Percentiles rank a stretch among this genome's conserved stretches.
Evolutionary conservation across 441 rosid genomes (phyloP).

Genomic region (Breynia disticha): DNA sequence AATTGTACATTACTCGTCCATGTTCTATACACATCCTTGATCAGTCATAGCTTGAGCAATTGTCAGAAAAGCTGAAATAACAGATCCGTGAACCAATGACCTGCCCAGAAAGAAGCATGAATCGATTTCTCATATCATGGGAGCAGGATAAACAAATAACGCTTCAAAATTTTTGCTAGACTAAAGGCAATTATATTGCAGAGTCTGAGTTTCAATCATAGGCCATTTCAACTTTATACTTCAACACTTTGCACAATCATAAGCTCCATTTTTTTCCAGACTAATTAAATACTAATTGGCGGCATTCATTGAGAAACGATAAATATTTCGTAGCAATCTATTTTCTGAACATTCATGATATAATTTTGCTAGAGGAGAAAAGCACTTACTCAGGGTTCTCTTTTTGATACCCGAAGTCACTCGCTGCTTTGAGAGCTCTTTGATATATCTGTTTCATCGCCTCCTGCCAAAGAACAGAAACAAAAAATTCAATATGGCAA

Average conservation of each 20-base stretch:
- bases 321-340: too few species aligned
- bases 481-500: background rate
- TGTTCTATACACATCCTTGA: slow-evolving; percentile 80
- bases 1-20: background rate
- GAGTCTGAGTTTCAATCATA: too few species aligned
- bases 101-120: slow-evolving; percentile 27
- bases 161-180: too few species aligned
- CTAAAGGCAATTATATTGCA: too few species aligned
- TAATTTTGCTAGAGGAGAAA: slow-evolving; percentile 5
- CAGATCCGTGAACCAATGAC: slow-evolving; percentile 81
- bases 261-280: too few species aligned
- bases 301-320: too few species aligned
- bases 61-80: slow-evolving; percentile 80
- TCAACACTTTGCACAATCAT: too few species aligned
- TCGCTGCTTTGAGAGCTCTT: slow-evolving; percentile 85
- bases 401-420: slow-evolving; percentile 85
- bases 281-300: too few species aligned
- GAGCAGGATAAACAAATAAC: background rate
- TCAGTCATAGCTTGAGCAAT: slow-evolving; percentile 98
- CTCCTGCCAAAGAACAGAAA: slow-evolving; percentile 43
- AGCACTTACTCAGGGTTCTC: slow-evolving; percentile 89
- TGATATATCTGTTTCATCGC: slow-evolving; percentile 94
- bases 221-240: too few species aligned
- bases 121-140: background rate
- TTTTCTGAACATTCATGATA: background rate